Percentiles rank a stretch among this genome's conserved stretches.
These are phyloP conservation scores for Pseudocercospora cruenta DNA, from an alignment of 2,329 filamentous ascomycete species.

Conservation along the genomic window DNA sequence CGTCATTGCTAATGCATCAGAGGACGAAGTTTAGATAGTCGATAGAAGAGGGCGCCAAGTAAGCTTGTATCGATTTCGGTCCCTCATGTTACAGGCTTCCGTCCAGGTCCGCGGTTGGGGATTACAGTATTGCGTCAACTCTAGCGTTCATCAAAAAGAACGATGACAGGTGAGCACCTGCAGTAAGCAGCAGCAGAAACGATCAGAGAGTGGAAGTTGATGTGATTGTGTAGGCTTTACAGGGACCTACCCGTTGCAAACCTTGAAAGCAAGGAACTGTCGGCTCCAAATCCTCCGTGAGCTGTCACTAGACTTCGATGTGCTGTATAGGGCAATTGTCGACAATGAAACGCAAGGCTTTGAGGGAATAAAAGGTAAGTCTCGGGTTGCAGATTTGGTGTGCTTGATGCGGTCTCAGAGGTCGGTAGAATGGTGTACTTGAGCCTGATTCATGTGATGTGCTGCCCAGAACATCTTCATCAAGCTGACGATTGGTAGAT, in stretches of 20 bases:
- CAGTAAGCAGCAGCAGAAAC: not conserved
- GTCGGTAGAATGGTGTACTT: not conserved
- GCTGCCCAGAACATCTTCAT: too few relatives aligned
- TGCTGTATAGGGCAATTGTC: not conserved
- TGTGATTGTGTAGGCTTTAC: not conserved
- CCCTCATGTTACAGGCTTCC: not conserved
- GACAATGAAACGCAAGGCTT: not conserved
- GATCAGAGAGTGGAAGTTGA: not conserved
- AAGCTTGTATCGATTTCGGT: not conserved
- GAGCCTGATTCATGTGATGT: too few relatives aligned
- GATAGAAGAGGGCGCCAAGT: not conserved
- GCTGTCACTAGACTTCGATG: not conserved
- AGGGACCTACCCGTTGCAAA: not conserved
- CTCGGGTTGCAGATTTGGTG: not conserved
- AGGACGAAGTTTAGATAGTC: not conserved
- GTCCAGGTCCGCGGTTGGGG: not conserved
- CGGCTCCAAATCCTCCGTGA: not conserved
- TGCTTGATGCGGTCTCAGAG: not conserved
- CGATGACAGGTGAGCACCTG: not conserved
- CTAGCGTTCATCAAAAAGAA: not conserved
- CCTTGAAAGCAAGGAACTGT: not conserved
- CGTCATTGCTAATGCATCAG: not conserved
- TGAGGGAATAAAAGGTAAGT: not conserved
- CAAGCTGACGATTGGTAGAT: not conserved
- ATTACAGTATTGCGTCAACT: not conserved